Conservation (phyloP, 345 rosid species). For the Euphorbia tirucalli region DNA sequence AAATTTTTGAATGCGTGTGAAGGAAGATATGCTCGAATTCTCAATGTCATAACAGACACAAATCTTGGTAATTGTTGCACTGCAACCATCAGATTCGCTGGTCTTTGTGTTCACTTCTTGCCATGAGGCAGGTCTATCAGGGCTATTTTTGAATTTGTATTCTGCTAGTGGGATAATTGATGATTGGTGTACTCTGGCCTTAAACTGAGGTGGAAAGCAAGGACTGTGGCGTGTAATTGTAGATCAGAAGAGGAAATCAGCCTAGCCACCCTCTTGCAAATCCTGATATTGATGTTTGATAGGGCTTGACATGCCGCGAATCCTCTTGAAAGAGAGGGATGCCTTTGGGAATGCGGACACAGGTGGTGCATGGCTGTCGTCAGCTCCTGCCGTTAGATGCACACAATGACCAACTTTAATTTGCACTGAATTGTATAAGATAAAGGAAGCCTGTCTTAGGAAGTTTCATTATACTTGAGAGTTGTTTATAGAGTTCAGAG, state of each 20-base stretch:
- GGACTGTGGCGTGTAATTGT: too few relatives aligned
- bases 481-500: too few relatives aligned
- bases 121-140: neutral
- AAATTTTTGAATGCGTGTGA: neutral
- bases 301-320: neutral
- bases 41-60: neutral
- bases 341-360: too few relatives aligned
- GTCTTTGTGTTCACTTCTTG: neutral
- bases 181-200: neutral
- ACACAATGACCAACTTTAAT: neutral
- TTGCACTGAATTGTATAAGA: neutral
- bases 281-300: neutral
- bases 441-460: too few relatives aligned
- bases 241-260: neutral
- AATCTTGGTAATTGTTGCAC: neutral
- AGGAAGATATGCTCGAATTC: neutral
- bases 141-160: neutral
- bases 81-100: neutral
- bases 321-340: too few relatives aligned
- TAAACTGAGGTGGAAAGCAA: neutral
- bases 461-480: too few relatives aligned
- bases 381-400: neutral
- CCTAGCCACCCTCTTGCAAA: neutral
- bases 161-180: neutral
- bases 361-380: too few relatives aligned